phyloP scores from a whole-genome alignment of 495 filamentous ascomycete genomes.

The Penicillium paradoxum region DNA sequence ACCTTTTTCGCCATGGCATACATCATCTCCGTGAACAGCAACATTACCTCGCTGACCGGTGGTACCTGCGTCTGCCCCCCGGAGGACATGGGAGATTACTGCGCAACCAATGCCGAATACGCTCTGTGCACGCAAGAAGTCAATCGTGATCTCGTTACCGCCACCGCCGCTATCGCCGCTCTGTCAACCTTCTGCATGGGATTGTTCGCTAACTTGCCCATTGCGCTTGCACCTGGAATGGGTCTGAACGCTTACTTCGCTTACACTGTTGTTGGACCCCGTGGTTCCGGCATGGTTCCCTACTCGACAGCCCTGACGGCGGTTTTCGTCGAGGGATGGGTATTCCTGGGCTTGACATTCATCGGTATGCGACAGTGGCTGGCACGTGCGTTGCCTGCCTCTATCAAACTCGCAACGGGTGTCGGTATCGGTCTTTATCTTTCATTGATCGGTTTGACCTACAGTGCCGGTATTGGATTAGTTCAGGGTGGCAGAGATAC shows the following conservation, averaged over 20 bases:
- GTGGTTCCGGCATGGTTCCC: constrained; percentile 61
- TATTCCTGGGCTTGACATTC: constrained; percentile 64
- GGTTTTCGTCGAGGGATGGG: constrained; percentile 76
- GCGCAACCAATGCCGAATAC: constrained; percentile 54
- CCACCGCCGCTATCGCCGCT: constrained; percentile 71
- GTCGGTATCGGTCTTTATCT: constrained; percentile 78
- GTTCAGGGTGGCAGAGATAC: constrained; percentile 54
- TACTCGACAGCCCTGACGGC: constrained; percentile 70
- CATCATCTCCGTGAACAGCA: constrained; percentile 71
- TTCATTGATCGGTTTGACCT: constrained; percentile 73
- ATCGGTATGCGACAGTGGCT: constrained; percentile 80
- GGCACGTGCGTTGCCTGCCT: constrained; percentile 67
- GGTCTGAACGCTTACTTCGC: constrained; percentile 81
- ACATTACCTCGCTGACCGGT: constrained; percentile 59
- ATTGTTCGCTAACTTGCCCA: constrained; percentile 64
- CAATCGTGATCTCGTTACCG: constrained; percentile 72
- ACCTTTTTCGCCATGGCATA: constrained; percentile 90
- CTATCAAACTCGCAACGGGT: constrained; percentile 79
- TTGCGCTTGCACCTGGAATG: constrained; percentile 77
- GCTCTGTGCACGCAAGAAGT: constrained; percentile 59
- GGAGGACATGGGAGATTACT: constrained; percentile 44
- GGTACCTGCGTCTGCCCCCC: constrained; percentile 70
- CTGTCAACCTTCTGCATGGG: constrained; percentile 71
- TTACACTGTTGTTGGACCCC: constrained; percentile 72
- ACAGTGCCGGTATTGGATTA: constrained; percentile 72